Evolutionary conservation across 2,329 filamentous ascomycete species (phyloP).

Genomic region (Neonectria coccinea): DNA sequence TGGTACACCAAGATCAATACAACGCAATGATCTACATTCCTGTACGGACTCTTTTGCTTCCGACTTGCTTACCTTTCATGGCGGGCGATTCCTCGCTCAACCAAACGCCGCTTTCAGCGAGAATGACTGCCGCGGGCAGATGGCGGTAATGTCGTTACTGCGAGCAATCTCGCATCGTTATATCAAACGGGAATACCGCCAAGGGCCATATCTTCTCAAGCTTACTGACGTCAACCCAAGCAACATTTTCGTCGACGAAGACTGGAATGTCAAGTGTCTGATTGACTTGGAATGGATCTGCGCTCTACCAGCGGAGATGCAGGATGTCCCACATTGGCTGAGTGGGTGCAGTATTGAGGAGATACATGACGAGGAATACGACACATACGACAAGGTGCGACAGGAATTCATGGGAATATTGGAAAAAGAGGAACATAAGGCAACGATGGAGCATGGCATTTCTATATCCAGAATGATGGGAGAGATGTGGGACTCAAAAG

Average conservation of each 20-base stretch:
- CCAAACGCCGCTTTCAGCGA: constrained; percentile 40
- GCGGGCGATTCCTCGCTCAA: constrained; percentile 41
- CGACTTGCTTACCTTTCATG: constrained; percentile 47
- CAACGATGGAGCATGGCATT: constrained; percentile 15
- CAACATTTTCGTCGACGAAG: constrained; percentile 52
- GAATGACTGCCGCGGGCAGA: constrained; percentile 46
- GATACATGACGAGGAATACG: constrained; percentile 31
- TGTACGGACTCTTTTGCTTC: constrained; percentile 44
- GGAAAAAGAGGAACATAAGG: constrained; percentile 28
- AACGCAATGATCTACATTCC: constrained; percentile 46
- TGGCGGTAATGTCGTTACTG: constrained; percentile 43
- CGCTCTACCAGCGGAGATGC: constrained; percentile 39
- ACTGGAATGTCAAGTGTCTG: constrained; percentile 51
- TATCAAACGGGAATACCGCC: constrained; percentile 36
- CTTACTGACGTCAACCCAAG: constrained; percentile 50
- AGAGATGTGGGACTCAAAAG: constrained; percentile 35
- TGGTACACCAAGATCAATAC: constrained; percentile 48
- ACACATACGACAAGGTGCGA: constrained; percentile 28
- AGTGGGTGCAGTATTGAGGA: constrained; percentile 34
- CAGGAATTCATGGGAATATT: constrained; percentile 37
- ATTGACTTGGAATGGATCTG: constrained; percentile 53
- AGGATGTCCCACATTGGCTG: constrained; percentile 40
- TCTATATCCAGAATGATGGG: constrained; percentile 30
- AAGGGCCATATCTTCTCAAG: constrained; percentile 46
- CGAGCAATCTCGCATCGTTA: constrained; percentile 41